phyloP scores from a whole-genome alignment of 352 stramenopile species.

The Phytophthora pisi region DNA sequence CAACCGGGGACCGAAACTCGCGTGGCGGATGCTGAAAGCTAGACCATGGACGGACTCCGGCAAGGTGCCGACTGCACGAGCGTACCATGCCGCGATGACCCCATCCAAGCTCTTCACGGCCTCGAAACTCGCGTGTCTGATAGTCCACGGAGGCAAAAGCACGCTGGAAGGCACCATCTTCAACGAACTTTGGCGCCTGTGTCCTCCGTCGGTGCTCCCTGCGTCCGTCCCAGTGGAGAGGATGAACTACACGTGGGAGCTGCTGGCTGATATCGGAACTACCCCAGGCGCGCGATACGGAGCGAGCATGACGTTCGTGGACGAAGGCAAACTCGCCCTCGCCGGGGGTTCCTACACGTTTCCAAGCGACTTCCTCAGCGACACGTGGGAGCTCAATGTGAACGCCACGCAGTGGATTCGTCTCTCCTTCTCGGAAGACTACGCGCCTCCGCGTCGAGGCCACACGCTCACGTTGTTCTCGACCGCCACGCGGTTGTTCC shows the following conservation, averaged over 20 bases:
- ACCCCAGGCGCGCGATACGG: slow-evolving; percentile 65
- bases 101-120: slow-evolving; percentile 39
- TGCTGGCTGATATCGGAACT: slow-evolving; percentile 51
- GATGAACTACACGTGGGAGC: slow-evolving; percentile 60
- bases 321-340: slow-evolving; percentile 65
- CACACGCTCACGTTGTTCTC: slow-evolving; percentile 59
- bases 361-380: slow-evolving; percentile 73
- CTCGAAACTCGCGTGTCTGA: slow-evolving; percentile 42
- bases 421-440: slow-evolving; percentile 55
- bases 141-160: slow-evolving; percentile 69
- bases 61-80: slow-evolving; percentile 36
- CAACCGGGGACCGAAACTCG: slow-evolving; percentile 38
- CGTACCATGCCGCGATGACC: slow-evolving; percentile 56
- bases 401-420: slow-evolving; percentile 72
- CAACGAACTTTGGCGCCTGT: slow-evolving; percentile 75
- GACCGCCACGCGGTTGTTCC: slow-evolving; percentile 37
- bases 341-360: slow-evolving; percentile 76
- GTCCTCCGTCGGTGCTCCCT: slow-evolving; percentile 25
- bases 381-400: slow-evolving; percentile 76
- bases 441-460: slow-evolving; percentile 52
- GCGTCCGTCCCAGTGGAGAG: slow-evolving; percentile 39
- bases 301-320: slow-evolving; percentile 54
- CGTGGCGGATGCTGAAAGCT: slow-evolving; percentile 44
- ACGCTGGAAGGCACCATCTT: slow-evolving; percentile 51
- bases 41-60: slow-evolving; percentile 5